A percentile compares a stretch with the other conserved stretches of the same genome.
Conservation (phyloP, 2,329 filamentous ascomycete genomes). For the Nigrograna mackinnonii region DNA sequence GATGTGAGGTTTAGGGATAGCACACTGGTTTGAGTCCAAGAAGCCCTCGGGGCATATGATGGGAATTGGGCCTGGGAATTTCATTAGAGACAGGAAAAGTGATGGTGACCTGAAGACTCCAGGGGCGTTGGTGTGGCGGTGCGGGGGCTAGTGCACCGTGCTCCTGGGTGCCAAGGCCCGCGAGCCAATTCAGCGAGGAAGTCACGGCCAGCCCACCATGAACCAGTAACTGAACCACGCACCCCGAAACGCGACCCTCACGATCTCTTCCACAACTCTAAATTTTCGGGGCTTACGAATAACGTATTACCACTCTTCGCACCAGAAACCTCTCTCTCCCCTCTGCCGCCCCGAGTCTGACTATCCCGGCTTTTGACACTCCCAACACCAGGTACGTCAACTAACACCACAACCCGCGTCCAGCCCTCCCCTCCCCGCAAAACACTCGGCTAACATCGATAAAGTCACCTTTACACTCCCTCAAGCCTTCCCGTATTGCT, state of each 20-base stretch:
- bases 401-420: neutral
- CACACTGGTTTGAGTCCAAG: too few relatives aligned
- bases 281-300: constrained; percentile 17
- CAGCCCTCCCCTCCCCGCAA: constrained; percentile 16
- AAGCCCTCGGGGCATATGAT: too few relatives aligned
- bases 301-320: constrained; percentile 10
- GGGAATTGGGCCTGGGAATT: too few relatives aligned
- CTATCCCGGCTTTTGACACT: too few relatives aligned
- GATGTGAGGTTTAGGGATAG: too few relatives aligned
- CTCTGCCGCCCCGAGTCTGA: too few relatives aligned
- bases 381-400: too few relatives aligned
- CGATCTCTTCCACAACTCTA: constrained; percentile 11
- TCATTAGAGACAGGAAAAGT: too few relatives aligned
- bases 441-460: constrained; percentile 8
- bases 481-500: constrained; percentile 30
- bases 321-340: constrained; percentile 11
- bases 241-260: constrained; percentile 21
- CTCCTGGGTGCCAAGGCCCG: constrained; percentile 2
- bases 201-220: constrained; percentile 17
- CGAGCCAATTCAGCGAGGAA: neutral
- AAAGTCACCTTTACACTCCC: constrained; percentile 21
- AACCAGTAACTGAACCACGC: constrained; percentile 17
- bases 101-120: too few relatives aligned
- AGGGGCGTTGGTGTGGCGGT: constrained; percentile 2
- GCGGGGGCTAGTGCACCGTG: too few relatives aligned